A percentile compares a stretch with the other conserved stretches of the same genome.
Conservation (phyloP, 345 rosid genomes). For the Microthlaspi erraticum region DNA sequence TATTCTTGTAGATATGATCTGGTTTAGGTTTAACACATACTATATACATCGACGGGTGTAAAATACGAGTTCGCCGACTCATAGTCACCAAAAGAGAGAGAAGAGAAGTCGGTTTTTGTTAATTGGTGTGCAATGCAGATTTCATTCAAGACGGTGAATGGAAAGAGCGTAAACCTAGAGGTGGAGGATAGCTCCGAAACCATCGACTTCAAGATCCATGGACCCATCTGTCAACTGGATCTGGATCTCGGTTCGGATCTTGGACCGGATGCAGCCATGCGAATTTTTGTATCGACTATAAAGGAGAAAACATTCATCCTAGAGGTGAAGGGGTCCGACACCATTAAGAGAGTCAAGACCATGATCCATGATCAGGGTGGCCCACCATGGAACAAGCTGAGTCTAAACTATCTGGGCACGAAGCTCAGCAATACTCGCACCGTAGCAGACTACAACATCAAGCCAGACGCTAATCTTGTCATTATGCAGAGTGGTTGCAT, state of each 20-base stretch:
- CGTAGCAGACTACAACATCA: conserved; percentile 34
- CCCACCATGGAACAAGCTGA: not conserved
- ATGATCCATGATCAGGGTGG: conserved; percentile 35
- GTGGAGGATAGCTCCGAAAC: conserved; percentile 3
- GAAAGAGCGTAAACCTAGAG: not conserved
- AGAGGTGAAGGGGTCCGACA: conserved; percentile 27
- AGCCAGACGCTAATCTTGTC: conserved; percentile 20
- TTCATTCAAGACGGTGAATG: not conserved
- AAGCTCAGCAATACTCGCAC: conserved; percentile 1
- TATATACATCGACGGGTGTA: too few relatives aligned
- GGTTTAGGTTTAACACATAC: too few relatives aligned
- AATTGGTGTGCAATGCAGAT: not conserved
- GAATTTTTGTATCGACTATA: conserved; percentile 23
- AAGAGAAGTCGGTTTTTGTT: too few relatives aligned
- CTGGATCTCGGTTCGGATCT: not conserved
- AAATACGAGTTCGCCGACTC: too few relatives aligned
- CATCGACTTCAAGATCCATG: conserved; percentile 1
- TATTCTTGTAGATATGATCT: too few relatives aligned
- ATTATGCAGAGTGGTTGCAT: conserved; percentile 23
- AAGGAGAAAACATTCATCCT: conserved; percentile 18
- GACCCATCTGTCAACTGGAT: too few relatives aligned
- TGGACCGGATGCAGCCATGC: not conserved
- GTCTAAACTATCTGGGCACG: conserved; percentile 14
- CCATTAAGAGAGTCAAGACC: conserved; percentile 8
- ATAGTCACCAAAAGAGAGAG: too few relatives aligned